Evolutionary conservation across 2,329 filamentous ascomycete species (phyloP).

Genomic region (Beauveria asiatica): DNA sequence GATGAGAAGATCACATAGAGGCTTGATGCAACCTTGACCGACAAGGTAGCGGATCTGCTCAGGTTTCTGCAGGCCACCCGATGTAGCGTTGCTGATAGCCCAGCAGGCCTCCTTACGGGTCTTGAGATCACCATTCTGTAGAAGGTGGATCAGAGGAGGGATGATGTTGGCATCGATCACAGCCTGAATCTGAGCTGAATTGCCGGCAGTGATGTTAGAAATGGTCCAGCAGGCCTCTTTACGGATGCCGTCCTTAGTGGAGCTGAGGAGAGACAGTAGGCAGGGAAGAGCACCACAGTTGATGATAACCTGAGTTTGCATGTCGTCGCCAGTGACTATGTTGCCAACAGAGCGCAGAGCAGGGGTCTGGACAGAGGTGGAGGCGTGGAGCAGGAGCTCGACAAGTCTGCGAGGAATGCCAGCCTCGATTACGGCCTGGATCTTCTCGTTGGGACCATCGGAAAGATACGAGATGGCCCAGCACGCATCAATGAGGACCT

Average conservation of each 20-base stretch:
- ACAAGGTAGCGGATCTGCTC: conserved; percentile 97
- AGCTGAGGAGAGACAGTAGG: conserved; percentile 87
- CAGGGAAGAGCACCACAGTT: conserved; percentile 92
- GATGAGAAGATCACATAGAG: conserved; percentile 84
- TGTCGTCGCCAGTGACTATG: conserved; percentile 96
- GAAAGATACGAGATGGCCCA: conserved; percentile 99
- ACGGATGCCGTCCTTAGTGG: conserved; percentile 95
- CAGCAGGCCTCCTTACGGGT: conserved; percentile 98
- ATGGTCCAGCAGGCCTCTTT: conserved; percentile 99
- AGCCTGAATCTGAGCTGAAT: conserved; percentile 93
- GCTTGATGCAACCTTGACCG: conserved; percentile 89
- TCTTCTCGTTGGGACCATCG: conserved; percentile 97
- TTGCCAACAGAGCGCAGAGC: conserved; percentile 96
- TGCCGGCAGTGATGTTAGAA: conserved; percentile 96
- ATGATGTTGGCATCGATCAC: conserved; percentile 97
- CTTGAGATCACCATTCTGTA: conserved; percentile 97
- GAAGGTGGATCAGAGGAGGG: conserved; percentile 86
- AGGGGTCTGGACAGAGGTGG: conserved; percentile 95
- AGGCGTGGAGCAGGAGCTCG: conserved; percentile 95
- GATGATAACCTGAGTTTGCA: conserved; percentile 98
- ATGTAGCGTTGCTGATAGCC: conserved; percentile 98
- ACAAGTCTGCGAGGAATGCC: conserved; percentile 94
- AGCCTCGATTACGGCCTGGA: conserved; percentile 96
- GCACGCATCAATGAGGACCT: conserved; percentile 97
- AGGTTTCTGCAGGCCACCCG: conserved; percentile 94